phyloP scores from a whole-genome alignment of 2,329 filamentous ascomycete genomes.

The Beauveria asiatica region DNA sequence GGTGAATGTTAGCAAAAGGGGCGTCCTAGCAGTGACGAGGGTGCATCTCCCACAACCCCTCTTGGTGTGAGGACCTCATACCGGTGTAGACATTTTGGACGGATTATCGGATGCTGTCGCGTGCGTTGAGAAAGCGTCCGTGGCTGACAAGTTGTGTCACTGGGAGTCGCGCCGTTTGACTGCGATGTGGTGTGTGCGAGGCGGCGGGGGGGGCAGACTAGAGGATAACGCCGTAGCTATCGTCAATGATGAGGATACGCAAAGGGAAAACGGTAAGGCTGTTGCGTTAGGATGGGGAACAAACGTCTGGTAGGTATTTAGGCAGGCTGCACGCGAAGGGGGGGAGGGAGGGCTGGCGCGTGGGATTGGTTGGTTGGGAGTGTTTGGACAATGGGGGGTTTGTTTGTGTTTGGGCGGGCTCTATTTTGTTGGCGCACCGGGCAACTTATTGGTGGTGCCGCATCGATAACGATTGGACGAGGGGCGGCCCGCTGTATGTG shows the following conservation, averaged over 20 bases:
- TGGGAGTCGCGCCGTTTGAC: neutral
- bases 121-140: neutral
- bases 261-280: neutral
- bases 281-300: neutral
- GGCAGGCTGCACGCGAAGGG: neutral
- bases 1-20: constrained; percentile 16
- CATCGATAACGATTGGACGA: constrained; percentile 5
- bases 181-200: neutral
- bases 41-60: neutral
- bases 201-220: neutral
- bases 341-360: neutral
- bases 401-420: constrained; percentile 5
- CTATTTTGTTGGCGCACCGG: neutral
- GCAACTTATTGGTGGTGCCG: neutral
- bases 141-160: neutral
- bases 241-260: neutral
- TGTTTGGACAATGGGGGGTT: neutral
- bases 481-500: neutral
- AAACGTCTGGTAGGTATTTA: neutral
- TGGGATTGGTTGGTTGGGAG: neutral
- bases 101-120: neutral
- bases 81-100: constrained; percentile 30
- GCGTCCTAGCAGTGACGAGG: neutral
- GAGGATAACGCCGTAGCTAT: neutral
- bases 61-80: constrained; percentile 14